phyloP scores from a whole-genome alignment of 169 alveolate species.

The Plasmodium falciparum region DNA sequence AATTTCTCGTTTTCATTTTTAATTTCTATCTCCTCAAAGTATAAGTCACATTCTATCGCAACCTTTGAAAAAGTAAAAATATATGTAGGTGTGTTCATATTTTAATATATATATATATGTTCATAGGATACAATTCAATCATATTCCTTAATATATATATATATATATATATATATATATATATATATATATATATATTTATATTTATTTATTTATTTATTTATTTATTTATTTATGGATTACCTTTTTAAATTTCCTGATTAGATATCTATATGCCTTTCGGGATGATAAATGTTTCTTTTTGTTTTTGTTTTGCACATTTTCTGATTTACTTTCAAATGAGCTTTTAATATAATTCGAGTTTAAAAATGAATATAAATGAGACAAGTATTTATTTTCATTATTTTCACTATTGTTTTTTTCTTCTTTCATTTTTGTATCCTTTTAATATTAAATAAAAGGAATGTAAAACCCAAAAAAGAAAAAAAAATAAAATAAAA shows the following conservation, averaged over 20 bases:
- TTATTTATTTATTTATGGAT: neutral
- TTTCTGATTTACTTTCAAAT: conserved; percentile 39
- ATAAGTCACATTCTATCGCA: conserved; percentile 58
- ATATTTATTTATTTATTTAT: neutral
- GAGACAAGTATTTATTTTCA: conserved; percentile 73
- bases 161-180: neutral
- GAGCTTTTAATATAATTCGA: conserved; percentile 58
- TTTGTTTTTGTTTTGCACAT: conserved; percentile 19
- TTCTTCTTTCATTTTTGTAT: conserved; percentile 56
- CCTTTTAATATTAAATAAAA: neutral
- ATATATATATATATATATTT: neutral
- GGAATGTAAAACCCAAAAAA: too few relatives aligned
- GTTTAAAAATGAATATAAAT: conserved; percentile 67
- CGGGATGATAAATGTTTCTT: conserved; percentile 48
- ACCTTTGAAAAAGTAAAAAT: conserved; percentile 31
- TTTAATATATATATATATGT: neutral
- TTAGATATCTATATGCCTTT: conserved; percentile 45
- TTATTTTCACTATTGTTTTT: conserved; percentile 45
- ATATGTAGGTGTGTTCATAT: neutral
- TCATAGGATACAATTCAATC: too few relatives aligned
- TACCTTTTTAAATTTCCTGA: conserved; percentile 55
- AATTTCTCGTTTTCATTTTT: conserved; percentile 68
- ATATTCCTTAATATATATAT: too few relatives aligned
- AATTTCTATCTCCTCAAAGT: conserved; percentile 59
- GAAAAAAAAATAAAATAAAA: too few relatives aligned